phyloP scores from a whole-genome alignment of 2,329 filamentous ascomycete genomes.

The Fusarium coicis region DNA sequence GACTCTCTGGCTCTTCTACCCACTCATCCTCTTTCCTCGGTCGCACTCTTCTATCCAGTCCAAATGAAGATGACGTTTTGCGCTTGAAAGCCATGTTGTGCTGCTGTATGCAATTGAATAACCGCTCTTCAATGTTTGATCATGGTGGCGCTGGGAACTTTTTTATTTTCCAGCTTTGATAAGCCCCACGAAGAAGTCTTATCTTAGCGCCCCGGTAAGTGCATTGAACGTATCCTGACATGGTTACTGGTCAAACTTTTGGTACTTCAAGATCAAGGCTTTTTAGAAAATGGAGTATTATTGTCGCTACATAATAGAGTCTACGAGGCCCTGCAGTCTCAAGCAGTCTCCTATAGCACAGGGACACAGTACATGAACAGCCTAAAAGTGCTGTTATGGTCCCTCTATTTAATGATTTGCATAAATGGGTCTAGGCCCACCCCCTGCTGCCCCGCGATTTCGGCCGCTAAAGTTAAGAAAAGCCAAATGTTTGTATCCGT shows the following conservation, averaged over 20 bases:
- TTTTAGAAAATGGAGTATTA: background rate
- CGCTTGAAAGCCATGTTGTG: constrained; percentile 53
- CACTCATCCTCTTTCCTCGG: constrained; percentile 57
- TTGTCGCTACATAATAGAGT: background rate
- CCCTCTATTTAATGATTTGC: background rate
- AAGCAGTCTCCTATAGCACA: too few species aligned
- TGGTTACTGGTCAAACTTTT: background rate
- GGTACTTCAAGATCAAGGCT: background rate
- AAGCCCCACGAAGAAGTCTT: constrained; percentile 31
- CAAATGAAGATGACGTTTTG: constrained; percentile 49
- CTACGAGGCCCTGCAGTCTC: background rate
- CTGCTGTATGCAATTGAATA: background rate
- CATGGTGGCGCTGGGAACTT: constrained; percentile 10
- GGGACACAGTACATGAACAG: background rate
- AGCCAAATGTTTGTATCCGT: constrained; percentile 4
- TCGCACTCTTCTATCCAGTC: constrained; percentile 57
- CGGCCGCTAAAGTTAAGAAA: constrained; percentile 7
- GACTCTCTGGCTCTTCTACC: constrained; percentile 52
- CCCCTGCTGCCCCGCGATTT: constrained; percentile 16
- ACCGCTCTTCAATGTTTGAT: background rate
- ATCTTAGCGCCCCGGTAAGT: constrained; percentile 28
- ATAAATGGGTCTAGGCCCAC: background rate
- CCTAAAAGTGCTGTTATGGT: background rate
- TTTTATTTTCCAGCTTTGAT: constrained; percentile 29
- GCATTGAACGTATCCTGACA: background rate